These are phyloP conservation scores for Kickxella alabastrina DNA, from an alignment of 192 early-diverging fungal species.

Conservation along the genomic window DNA sequence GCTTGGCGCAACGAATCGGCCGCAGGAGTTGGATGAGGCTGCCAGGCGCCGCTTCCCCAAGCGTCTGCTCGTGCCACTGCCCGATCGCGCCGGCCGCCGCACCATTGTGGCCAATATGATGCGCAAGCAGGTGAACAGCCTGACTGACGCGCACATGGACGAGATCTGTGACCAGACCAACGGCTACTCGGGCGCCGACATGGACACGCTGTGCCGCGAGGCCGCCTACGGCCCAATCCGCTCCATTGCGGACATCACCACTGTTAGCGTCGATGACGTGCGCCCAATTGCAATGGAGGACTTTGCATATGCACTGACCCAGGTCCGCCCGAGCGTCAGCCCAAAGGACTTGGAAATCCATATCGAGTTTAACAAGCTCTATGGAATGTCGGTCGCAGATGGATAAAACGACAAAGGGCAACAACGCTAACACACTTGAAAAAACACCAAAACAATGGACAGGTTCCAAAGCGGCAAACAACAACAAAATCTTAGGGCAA, in stretches of 20 bases:
- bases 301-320: constrained; percentile 76
- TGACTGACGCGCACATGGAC: constrained; percentile 59
- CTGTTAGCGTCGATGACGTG: constrained; percentile 60
- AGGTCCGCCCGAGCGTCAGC: constrained; percentile 82
- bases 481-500: no score
- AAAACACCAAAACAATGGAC: no score
- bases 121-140: constrained; percentile 51
- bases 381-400: constrained; percentile 54
- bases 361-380: constrained; percentile 66
- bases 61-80: constrained; percentile 80
- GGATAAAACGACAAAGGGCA: not conserved
- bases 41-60: constrained; percentile 72
- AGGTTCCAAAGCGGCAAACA: no score
- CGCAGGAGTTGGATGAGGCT: constrained; percentile 92
- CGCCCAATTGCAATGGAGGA: constrained; percentile 69
- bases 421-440: no score
- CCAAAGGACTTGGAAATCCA: constrained; percentile 75
- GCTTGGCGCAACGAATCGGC: constrained; percentile 71
- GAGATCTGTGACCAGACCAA: constrained; percentile 62
- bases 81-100: constrained; percentile 64
- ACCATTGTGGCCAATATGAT: constrained; percentile 65
- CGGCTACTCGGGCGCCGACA: constrained; percentile 85
- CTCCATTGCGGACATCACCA: constrained; percentile 57
- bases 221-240: constrained; percentile 73
- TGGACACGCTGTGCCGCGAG: constrained; percentile 78